Conservation (phyloP, 257 asterid species). For the Fraxinus quadrangulata region DNA sequence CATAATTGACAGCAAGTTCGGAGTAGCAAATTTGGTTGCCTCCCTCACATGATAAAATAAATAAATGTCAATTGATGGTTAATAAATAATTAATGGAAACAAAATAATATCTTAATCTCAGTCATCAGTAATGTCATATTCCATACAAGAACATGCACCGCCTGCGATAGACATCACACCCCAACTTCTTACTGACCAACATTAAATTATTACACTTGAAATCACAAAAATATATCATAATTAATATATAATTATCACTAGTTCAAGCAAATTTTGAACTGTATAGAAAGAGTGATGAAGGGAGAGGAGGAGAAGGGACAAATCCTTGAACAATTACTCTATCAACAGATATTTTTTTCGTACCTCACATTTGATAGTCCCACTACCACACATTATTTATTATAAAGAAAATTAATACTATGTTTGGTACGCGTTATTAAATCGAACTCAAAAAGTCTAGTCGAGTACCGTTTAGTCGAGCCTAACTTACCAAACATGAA, state of each 20-base stretch:
- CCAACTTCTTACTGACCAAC: constrained; percentile 16
- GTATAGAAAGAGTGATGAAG: background rate
- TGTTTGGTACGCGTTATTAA: background rate
- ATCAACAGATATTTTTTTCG: constrained; percentile 41
- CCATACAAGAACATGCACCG: background rate
- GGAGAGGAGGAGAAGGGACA: constrained; percentile 8
- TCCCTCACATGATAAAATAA: background rate
- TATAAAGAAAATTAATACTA: constrained; percentile 12
- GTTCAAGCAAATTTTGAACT: constrained; percentile 16
- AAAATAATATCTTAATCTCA: constrained; percentile 8
- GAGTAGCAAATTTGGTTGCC: background rate
- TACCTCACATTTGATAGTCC: constrained; percentile 18
- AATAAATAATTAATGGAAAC: background rate
- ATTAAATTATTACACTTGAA: background rate
- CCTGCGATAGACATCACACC: constrained; percentile 16
- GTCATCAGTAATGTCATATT: constrained; percentile 5
- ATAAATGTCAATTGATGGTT: constrained; percentile 8
- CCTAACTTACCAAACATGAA: constrained; percentile 2
- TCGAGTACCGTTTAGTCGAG: background rate
- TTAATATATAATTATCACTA: background rate
- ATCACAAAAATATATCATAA: background rate
- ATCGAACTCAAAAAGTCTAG: background rate
- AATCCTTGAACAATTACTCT: constrained; percentile 36
- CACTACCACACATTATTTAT: constrained; percentile 33
- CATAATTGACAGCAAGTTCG: background rate